These are phyloP conservation scores for Zygosaccharomyces lentus DNA, from an alignment of 805 yeast species.

Conservation along the genomic window DNA sequence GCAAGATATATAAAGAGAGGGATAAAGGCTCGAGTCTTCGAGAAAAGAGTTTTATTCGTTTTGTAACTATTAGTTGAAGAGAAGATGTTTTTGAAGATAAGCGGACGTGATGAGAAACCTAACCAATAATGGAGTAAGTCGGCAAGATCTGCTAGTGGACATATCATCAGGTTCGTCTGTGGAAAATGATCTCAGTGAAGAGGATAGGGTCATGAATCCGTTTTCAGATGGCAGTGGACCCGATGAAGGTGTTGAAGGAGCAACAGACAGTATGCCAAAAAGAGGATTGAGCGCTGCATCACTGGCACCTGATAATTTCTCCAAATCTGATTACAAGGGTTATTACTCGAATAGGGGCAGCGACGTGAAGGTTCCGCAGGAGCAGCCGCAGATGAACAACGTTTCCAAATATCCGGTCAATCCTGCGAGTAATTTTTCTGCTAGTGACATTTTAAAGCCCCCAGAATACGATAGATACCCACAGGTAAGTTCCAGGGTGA, in stretches of 20 bases:
- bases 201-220: conserved; percentile 7
- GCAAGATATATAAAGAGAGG: neutral
- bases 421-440: conserved; percentile 14
- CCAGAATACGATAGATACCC: conserved; percentile 69
- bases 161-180: conserved; percentile 1
- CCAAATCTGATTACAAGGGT: conserved; percentile 30
- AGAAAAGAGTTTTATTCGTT: neutral
- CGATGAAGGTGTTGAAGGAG: conserved; percentile 1
- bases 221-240: conserved; percentile 16
- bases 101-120: conserved; percentile 9
- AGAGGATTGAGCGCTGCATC: neutral
- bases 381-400: conserved; percentile 1
- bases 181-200: neutral
- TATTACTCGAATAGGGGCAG: conserved; percentile 27
- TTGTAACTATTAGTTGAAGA: conserved; percentile 4
- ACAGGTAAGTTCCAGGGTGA: conserved; percentile 51
- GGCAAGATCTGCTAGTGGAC: conserved; percentile 8
- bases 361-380: neutral
- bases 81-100: neutral
- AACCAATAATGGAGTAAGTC: conserved; percentile 15
- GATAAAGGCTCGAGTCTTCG: neutral
- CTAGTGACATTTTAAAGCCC: conserved; percentile 38
- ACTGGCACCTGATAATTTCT: conserved; percentile 5
- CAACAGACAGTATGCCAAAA: neutral
- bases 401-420: conserved; percentile 15